phyloP scores from a whole-genome alignment of 345 rosid genomes.

The Brassica carinata region DNA sequence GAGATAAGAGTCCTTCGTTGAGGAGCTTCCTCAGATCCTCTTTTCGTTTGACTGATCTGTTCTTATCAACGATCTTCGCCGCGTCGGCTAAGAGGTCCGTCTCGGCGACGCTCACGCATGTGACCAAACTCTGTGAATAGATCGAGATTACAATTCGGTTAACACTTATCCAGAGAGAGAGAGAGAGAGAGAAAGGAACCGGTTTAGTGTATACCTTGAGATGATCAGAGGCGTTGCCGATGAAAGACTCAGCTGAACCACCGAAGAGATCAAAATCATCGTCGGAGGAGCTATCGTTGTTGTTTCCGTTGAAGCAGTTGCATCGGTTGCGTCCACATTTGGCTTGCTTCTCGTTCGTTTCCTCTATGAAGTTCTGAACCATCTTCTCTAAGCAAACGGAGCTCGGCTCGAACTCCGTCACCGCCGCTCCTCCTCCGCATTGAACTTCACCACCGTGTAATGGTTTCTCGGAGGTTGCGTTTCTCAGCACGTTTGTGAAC shows the following conservation, averaged over 20 bases:
- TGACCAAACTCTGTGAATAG: conserved; percentile 62
- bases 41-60: conserved; percentile 65
- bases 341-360: conserved; percentile 73
- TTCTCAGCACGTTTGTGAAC: conserved; percentile 55
- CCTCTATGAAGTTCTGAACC: conserved; percentile 92
- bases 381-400: conserved; percentile 82
- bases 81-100: conserved; percentile 81
- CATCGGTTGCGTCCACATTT: conserved; percentile 86
- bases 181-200: neutral
- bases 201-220: conserved; percentile 61
- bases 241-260: conserved; percentile 46
- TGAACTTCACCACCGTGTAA: conserved; percentile 42
- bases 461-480: conserved; percentile 52
- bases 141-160: neutral
- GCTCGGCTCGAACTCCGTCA: conserved; percentile 84
- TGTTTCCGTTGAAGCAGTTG: conserved; percentile 83
- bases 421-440: conserved; percentile 1
- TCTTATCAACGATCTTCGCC: conserved; percentile 78
- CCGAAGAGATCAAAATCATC: conserved; percentile 72
- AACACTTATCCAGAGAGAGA: neutral
- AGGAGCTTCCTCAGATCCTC: conserved; percentile 71
- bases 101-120: conserved; percentile 69
- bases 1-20: conserved; percentile 59
- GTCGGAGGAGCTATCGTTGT: conserved; percentile 72
- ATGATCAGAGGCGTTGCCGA: conserved; percentile 52